These are phyloP conservation scores for Suhomyces coccinellae DNA, from an alignment of 1,139 yeast species.

Conservation along the genomic window DNA sequence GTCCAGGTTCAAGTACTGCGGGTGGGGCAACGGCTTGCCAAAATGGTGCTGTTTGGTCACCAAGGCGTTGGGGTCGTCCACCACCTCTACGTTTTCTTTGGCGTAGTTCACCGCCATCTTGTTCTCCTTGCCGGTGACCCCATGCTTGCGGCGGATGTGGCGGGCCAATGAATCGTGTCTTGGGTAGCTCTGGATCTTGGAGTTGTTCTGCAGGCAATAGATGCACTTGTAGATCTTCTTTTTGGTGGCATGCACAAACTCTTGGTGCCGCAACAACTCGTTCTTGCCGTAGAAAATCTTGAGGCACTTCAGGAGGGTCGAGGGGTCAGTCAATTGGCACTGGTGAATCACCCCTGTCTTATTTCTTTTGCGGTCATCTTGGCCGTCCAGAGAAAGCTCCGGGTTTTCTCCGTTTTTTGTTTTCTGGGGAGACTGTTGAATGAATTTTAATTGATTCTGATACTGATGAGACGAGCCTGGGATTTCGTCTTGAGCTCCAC, in stretches of 20 bases:
- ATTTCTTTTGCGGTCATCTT: constrained; percentile 22
- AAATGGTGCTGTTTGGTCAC: constrained; percentile 16
- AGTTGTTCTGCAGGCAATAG: constrained; percentile 40
- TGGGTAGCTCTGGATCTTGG: constrained; percentile 47
- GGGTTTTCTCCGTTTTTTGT: constrained; percentile 2
- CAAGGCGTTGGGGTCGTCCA: constrained; percentile 31
- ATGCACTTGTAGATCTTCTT: constrained; percentile 47
- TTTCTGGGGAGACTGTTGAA: constrained; percentile 14
- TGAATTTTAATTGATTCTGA: constrained; percentile 14
- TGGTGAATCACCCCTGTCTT: constrained; percentile 42
- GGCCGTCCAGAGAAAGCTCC: constrained; percentile 9
- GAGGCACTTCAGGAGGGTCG: constrained; percentile 32
- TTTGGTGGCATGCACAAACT: constrained; percentile 50
- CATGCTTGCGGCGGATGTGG: constrained; percentile 48
- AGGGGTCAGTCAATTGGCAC: constrained; percentile 42
- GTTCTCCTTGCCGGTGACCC: constrained; percentile 48
- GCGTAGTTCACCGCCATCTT: constrained; percentile 51
- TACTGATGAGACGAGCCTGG: neutral
- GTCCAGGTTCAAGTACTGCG: constrained; percentile 32
- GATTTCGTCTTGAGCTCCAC: neutral
- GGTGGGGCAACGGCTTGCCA: constrained; percentile 33
- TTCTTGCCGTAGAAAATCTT: constrained; percentile 49
- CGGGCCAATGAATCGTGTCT: constrained; percentile 49
- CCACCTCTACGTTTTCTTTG: constrained; percentile 43
- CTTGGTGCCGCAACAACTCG: constrained; percentile 48